phyloP scores from a whole-genome alignment of 2,329 filamentous ascomycete genomes.

The Pseudogymnoascus sp. region DNA sequence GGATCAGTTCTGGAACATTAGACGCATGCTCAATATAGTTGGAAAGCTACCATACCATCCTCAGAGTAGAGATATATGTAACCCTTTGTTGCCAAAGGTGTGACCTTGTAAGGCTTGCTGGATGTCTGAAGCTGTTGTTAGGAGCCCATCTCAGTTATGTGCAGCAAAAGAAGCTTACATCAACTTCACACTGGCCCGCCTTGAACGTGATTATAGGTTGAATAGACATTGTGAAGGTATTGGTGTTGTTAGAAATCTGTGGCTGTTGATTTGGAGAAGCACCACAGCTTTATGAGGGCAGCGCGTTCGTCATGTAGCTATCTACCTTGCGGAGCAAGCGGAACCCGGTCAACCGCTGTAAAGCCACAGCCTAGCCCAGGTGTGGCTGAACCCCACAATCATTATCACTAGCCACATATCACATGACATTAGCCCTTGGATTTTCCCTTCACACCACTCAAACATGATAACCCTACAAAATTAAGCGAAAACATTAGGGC shows the following conservation, averaged over 20 bases:
- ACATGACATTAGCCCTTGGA: slow-evolving; percentile 6
- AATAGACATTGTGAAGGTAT: slow-evolving; percentile 59
- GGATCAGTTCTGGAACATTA: slow-evolving; percentile 60
- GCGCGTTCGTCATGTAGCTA: slow-evolving; percentile 15
- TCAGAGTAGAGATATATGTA: slow-evolving; percentile 90
- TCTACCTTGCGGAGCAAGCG: slow-evolving; percentile 3
- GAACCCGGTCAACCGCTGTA: not conserved
- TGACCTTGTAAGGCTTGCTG: slow-evolving; percentile 60
- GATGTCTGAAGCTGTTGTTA: slow-evolving; percentile 34
- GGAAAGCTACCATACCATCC: slow-evolving; percentile 53
- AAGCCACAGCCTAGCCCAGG: slow-evolving; percentile 5
- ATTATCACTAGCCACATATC: slow-evolving; percentile 1
- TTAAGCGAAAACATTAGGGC: slow-evolving; percentile 11
- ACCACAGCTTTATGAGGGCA: slow-evolving; percentile 8
- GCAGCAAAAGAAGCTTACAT: slow-evolving; percentile 48
- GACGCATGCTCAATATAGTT: not conserved
- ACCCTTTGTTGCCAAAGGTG: slow-evolving; percentile 62
- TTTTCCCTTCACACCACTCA: not conserved
- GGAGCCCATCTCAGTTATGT: not conserved
- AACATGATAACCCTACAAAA: slow-evolving; percentile 8
- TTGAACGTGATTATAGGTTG: slow-evolving; percentile 90
- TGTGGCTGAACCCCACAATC: slow-evolving; percentile 1
- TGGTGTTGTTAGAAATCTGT: slow-evolving; percentile 11
- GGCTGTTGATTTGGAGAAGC: slow-evolving; percentile 15
- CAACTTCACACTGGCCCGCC: slow-evolving; percentile 78